Evolutionary conservation across 352 stramenopile species (phyloP).

Genomic region (Globisporangium cystogenes): DNA sequence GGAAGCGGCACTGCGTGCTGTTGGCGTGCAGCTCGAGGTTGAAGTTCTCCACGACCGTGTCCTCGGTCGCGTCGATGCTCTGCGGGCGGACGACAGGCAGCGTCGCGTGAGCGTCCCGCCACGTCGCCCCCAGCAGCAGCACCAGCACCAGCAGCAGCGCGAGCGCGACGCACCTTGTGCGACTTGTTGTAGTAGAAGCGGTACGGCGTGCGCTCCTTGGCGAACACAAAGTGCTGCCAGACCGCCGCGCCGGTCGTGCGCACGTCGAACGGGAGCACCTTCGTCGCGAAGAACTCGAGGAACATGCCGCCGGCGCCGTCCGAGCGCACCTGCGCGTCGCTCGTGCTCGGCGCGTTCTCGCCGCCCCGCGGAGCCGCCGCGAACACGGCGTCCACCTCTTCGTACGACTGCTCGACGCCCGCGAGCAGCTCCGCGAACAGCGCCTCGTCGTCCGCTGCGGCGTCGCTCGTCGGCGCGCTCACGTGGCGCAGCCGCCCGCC

Average conservation of each 20-base stretch:
- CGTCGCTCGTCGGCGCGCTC: too few species aligned
- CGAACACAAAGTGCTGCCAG: conserved; percentile 23
- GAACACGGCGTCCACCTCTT: neutral
- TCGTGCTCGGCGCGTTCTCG: neutral
- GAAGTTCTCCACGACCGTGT: conserved; percentile 31
- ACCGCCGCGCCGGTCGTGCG: conserved; percentile 19
- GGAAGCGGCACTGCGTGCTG: conserved; percentile 29
- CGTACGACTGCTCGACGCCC: neutral
- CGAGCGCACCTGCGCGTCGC: neutral
- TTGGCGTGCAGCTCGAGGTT: conserved; percentile 17
- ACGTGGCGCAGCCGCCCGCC: too few species aligned
- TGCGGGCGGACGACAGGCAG: too few species aligned
- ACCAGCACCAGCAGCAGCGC: too few species aligned
- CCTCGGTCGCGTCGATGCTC: conserved; percentile 17
- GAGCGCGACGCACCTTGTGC: too few species aligned
- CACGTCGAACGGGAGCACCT: conserved; percentile 23
- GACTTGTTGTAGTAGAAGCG: too few species aligned
- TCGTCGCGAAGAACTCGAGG: conserved; percentile 17
- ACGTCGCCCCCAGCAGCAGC: too few species aligned
- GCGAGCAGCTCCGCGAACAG: too few species aligned
- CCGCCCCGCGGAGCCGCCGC: conserved; percentile 4
- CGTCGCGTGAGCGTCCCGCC: too few species aligned
- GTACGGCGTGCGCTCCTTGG: conserved; percentile 18
- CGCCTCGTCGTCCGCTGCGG: too few species aligned
- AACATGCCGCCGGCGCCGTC: neutral